Evolutionary conservation across 306 rosid species (phyloP), one percentile per base, ranked within the genome.

Genomic region (Ochetophila trinervis): DNA sequence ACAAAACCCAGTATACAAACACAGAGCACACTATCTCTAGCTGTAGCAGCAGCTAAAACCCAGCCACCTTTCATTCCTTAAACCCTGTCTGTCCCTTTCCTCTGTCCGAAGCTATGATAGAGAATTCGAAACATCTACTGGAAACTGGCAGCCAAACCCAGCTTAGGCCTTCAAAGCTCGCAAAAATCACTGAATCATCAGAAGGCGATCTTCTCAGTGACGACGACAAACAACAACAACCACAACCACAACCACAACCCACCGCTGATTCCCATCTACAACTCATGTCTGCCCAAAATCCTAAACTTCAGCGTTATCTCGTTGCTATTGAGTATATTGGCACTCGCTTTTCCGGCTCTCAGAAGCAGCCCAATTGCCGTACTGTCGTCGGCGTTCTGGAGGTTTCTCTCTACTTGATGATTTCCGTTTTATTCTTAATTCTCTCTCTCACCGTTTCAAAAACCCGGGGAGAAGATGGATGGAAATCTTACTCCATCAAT

Each of bases 261-360:
- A 64, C 2, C 17, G 5, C 18, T 16, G 55, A 30, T 1, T 19
- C 8, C 11, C 20, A 16, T 23, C 47, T 15, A 6, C 61, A 62
- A 70, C 14, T 20, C 8, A 10, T 18, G 18, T 23, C 47, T 15
- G 5, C 61, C 54, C 85, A 57, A 45, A 80, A 78, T 53, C 71
- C 80, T 14, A 70, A 74, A 67, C 76, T 76, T 40, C 96, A 93
- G 63, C 91, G 99, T 10, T 93, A 93, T 71, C 70, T 93, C 69
- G 30, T 93, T 4, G 97, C 99, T 7, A 68, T 90, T 37, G 99
- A 93, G 63, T 93, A 93, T 60, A 81, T 87, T 10, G 99, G 99
- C 2, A 86, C 87, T 80, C 91, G 80, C 18, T 93, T 93, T 85
- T 87, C 68, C 4, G 99, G 99, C 17, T 93, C 91, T 14, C 99